These are phyloP conservation scores for Cyclocybe cylindracea DNA, from an alignment of 768 basidiomycete species.

Conservation along the genomic window DNA sequence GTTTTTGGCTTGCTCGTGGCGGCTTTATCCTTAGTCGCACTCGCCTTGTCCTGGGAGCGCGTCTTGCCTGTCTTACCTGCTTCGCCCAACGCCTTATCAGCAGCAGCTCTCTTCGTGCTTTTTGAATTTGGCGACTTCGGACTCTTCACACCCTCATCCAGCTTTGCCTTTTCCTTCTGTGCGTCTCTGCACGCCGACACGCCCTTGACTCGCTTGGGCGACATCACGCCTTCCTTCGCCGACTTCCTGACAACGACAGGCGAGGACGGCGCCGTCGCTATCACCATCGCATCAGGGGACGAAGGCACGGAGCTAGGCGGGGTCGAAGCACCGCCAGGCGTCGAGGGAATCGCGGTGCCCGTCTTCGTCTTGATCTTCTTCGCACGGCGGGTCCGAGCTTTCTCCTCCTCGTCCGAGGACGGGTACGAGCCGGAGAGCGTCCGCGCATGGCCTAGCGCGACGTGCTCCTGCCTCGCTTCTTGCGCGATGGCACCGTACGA, in stretches of 20 bases:
- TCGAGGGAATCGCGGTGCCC: conserved; percentile 11
- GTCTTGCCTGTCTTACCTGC: conserved; percentile 10
- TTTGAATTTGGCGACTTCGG: conserved; percentile 27
- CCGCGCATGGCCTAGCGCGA: conserved; percentile 26
- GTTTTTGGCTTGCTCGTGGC: conserved; percentile 11
- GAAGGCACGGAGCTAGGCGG: conserved; percentile 17
- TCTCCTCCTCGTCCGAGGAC: conserved; percentile 81
- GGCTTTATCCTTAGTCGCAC: conserved; percentile 2
- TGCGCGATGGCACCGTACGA: conserved; percentile 50
- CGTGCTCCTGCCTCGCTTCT: conserved; percentile 16
- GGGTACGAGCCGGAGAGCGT: conserved; percentile 40
- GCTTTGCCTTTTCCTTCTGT: too few species aligned
- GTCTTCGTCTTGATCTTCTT: conserved; percentile 58
- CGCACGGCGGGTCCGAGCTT: conserved; percentile 52
- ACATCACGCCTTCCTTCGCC: conserved; percentile 10
- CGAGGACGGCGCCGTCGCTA: conserved; percentile 3
- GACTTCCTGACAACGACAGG: background rate
- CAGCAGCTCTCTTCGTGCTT: conserved; percentile 10
- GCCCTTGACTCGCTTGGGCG: conserved; percentile 11
- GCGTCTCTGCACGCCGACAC: conserved; percentile 2
- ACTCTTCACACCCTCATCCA: conserved; percentile 10
- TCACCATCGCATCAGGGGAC: conserved; percentile 3
- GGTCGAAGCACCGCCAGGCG: conserved; percentile 11
- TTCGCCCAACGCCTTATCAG: background rate
- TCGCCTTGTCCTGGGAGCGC: conserved; percentile 10